Evolutionary conservation across 2,329 filamentous ascomycete genomes (phyloP).

Genomic region (Phaeophleospora eucalypticola): DNA sequence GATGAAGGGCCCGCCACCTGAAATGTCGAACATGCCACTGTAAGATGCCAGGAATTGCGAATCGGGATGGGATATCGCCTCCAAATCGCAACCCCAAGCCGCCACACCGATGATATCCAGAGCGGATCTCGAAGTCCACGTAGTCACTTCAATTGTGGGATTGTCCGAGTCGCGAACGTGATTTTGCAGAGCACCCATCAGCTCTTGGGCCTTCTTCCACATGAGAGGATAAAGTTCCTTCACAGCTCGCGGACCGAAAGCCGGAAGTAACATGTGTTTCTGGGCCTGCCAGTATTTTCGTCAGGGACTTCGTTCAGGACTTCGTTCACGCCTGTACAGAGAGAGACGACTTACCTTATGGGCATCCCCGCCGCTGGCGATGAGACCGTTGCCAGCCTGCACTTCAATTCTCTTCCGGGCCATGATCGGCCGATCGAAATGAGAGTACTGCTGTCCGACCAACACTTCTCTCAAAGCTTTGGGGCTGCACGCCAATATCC

Average conservation of each 20-base stretch:
- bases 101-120: slow-evolving; percentile 13
- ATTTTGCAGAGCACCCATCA: neutral
- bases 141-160: neutral
- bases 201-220: slow-evolving; percentile 1
- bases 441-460: neutral
- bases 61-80: slow-evolving; percentile 3
- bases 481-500: neutral
- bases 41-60: slow-evolving; percentile 3
- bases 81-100: slow-evolving; percentile 7
- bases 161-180: neutral
- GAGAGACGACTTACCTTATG: neutral
- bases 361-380: neutral
- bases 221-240: slow-evolving; percentile 1
- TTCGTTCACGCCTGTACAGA: too few species aligned
- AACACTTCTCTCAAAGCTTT: neutral
- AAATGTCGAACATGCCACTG: slow-evolving; percentile 4
- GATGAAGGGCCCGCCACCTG: neutral
- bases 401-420: neutral
- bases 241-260: neutral
- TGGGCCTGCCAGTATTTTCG: neutral
- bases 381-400: neutral
- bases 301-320: too few species aligned
- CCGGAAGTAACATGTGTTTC: neutral
- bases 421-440: neutral
- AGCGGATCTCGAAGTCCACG: slow-evolving; percentile 4